Conservation (phyloP, 768 basidiomycete genomes). For the Agaricus blazei region DNA sequence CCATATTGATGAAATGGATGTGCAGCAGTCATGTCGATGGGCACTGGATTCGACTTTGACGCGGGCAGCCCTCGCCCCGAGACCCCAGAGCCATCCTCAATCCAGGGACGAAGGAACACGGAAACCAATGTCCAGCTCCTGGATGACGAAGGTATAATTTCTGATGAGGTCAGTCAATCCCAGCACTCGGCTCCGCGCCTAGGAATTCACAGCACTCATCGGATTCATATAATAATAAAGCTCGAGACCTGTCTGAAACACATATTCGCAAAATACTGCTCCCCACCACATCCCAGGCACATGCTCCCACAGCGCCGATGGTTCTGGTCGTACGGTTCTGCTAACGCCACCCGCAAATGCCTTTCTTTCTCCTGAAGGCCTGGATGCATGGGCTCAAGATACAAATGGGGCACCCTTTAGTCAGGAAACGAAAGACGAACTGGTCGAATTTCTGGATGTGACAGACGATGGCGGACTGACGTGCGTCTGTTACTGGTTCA, state of each 20-base stretch:
- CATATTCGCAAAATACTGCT: slow-evolving; percentile 78
- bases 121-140: slow-evolving; percentile 46
- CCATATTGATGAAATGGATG: background rate
- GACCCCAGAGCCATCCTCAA: slow-evolving; percentile 57
- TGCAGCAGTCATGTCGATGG: slow-evolving; percentile 9
- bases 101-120: slow-evolving; percentile 51
- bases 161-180: slow-evolving; percentile 44
- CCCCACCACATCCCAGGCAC: slow-evolving; percentile 27
- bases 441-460: slow-evolving; percentile 70
- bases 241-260: slow-evolving; percentile 67
- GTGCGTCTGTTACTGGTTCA: slow-evolving; percentile 36
- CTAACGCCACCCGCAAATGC: slow-evolving; percentile 50
- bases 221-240: slow-evolving; percentile 25
- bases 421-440: slow-evolving; percentile 72
- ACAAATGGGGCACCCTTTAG: slow-evolving; percentile 83
- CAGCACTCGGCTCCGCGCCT: background rate
- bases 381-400: slow-evolving; percentile 74
- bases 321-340: slow-evolving; percentile 18
- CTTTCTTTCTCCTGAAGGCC: slow-evolving; percentile 50
- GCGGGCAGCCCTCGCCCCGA: slow-evolving; percentile 49
- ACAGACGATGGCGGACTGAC: slow-evolving; percentile 68
- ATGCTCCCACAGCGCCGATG: slow-evolving; percentile 6
- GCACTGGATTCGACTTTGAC: slow-evolving; percentile 18
- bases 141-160: slow-evolving; percentile 66
- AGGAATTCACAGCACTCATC: background rate